A percentile compares a stretch with the other conserved stretches of the same genome.
phyloP scores from a whole-genome alignment of 768 basidiomycete genomes.

The Phaffia tasmanica region DNA sequence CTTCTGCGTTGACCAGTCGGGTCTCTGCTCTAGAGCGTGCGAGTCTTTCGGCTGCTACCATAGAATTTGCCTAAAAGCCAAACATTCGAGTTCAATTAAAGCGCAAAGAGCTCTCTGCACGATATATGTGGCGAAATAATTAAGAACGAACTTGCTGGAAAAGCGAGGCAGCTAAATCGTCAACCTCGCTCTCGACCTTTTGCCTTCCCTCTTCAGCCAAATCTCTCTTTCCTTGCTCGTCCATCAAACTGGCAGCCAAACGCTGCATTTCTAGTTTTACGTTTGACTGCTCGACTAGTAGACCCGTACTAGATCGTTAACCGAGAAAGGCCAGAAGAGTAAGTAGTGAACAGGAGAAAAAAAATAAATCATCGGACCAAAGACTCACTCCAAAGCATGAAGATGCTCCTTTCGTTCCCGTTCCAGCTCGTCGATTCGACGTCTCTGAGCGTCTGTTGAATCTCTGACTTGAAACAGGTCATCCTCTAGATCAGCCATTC shows the following conservation, averaged over 20 bases:
- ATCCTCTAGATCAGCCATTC: conserved; percentile 86
- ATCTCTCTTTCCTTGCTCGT: conserved; percentile 81
- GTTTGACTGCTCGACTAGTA: conserved; percentile 76
- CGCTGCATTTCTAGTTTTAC: conserved; percentile 84
- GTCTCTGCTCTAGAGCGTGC: conserved; percentile 56
- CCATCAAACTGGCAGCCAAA: conserved; percentile 87
- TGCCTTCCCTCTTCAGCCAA: conserved; percentile 72
- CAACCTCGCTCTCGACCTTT: conserved; percentile 85
- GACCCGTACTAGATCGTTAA: conserved; percentile 46
- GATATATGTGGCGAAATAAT: not conserved
- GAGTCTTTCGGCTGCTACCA: conserved; percentile 90
- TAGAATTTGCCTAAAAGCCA: conserved; percentile 69
- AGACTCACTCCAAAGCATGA: conserved; percentile 55
- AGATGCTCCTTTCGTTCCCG: conserved; percentile 76
- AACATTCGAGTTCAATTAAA: not conserved
- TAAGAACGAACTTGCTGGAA: conserved; percentile 51
- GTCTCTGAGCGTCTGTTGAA: conserved; percentile 48
- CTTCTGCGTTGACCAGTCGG: conserved; percentile 64
- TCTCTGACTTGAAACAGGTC: conserved; percentile 48
- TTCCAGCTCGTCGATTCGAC: conserved; percentile 68
- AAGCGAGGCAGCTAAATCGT: conserved; percentile 78
- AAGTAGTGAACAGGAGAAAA: no score
- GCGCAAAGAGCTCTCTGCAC: no score
- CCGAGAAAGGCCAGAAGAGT: not conserved
- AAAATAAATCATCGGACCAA: not conserved